Percentiles rank a stretch among this genome's conserved stretches.
phyloP scores from a whole-genome alignment of 2,329 filamentous ascomycete species.

The Microcera coccophila region DNA sequence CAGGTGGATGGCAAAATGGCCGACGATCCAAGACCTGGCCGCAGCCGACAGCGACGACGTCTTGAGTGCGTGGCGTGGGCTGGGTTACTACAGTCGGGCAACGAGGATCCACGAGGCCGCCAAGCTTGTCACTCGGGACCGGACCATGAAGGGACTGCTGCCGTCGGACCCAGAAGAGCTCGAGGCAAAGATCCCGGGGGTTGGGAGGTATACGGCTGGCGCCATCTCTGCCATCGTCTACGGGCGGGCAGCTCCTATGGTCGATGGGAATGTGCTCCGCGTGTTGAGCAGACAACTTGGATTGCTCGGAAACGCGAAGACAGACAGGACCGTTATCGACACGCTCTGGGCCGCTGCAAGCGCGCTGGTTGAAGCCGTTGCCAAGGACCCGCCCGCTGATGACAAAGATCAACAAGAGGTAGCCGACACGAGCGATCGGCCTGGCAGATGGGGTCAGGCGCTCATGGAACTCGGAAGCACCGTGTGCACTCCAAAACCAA shows the following conservation, averaged over 20 bases:
- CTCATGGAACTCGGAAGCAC: slow-evolving; percentile 65
- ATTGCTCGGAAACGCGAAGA: slow-evolving; percentile 53
- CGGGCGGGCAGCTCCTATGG: slow-evolving; percentile 55
- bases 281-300: slow-evolving; percentile 60
- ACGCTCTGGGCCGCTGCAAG: slow-evolving; percentile 57
- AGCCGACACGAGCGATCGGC: slow-evolving; percentile 42
- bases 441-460: slow-evolving; percentile 60
- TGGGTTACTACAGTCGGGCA: slow-evolving; percentile 64
- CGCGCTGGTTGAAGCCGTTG: slow-evolving; percentile 50
- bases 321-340: slow-evolving; percentile 50
- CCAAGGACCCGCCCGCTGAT: slow-evolving; percentile 32
- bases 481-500: slow-evolving; percentile 56
- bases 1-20: slow-evolving; percentile 58
- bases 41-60: slow-evolving; percentile 53
- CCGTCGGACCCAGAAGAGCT: slow-evolving; percentile 45
- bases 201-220: slow-evolving; percentile 60
- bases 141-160: slow-evolving; percentile 43
- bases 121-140: slow-evolving; percentile 44
- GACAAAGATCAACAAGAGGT: slow-evolving; percentile 21
- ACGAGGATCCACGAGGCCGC: slow-evolving; percentile 57
- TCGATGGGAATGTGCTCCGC: slow-evolving; percentile 60
- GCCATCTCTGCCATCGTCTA: slow-evolving; percentile 62
- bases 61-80: slow-evolving; percentile 54
- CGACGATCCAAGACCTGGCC: slow-evolving; percentile 54
- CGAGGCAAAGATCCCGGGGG: slow-evolving; percentile 52